These are phyloP conservation scores for Pyrenophora seminiperda DNA, from an alignment of 2,329 filamentous ascomycete species.

Conservation along the genomic window DNA sequence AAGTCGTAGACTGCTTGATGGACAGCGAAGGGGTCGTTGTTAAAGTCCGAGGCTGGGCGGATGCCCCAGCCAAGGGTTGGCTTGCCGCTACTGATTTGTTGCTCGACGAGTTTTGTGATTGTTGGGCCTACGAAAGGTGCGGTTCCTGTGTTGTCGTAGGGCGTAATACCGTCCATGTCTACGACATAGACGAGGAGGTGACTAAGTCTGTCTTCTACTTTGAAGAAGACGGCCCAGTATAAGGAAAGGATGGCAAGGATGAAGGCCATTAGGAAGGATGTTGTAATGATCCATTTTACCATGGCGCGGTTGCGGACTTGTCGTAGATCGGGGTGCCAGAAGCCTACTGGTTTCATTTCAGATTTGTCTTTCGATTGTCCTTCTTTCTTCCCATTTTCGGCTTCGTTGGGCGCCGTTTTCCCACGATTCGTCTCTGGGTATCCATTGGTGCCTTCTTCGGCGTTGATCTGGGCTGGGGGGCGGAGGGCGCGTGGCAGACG, in stretches of 20 bases:
- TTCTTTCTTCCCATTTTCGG: constrained; percentile 10
- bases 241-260: constrained; percentile 63
- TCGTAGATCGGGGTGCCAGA: constrained; percentile 52
- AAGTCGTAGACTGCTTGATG: constrained; percentile 64
- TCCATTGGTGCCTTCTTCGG: constrained; percentile 13
- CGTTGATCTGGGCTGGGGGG: constrained; percentile 16
- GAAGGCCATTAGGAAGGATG: constrained; percentile 60
- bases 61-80: constrained; percentile 58
- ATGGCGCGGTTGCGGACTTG: constrained; percentile 50
- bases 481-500: constrained; percentile 18
- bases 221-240: constrained; percentile 65
- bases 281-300: constrained; percentile 51
- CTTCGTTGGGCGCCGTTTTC: constrained; percentile 11
- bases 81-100: constrained; percentile 48
- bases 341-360: constrained; percentile 49
- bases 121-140: constrained; percentile 62
- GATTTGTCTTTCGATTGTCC: constrained; percentile 16
- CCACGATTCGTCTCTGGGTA: constrained; percentile 13
- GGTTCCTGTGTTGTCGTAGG: constrained; percentile 52
- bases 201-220: constrained; percentile 54
- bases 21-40: constrained; percentile 61
- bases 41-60: constrained; percentile 57
- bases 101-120: constrained; percentile 54
- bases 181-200: constrained; percentile 61
- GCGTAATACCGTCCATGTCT: constrained; percentile 65